These are phyloP conservation scores for Bolboschoenus planiculmis DNA, from an alignment of 176 grass and related monocot genomes.

Conservation along the genomic window DNA sequence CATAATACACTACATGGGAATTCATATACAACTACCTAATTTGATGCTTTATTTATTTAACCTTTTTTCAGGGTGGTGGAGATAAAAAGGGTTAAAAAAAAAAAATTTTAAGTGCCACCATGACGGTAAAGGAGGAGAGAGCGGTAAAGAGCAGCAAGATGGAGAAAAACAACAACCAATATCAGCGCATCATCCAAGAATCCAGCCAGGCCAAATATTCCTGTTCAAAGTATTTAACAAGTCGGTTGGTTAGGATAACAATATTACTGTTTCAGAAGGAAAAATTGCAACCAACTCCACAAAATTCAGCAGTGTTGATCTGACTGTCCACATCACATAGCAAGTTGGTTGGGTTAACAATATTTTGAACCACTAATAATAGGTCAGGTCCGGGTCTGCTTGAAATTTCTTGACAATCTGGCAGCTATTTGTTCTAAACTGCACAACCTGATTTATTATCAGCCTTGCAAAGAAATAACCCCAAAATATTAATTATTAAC, in stretches of 20 bases:
- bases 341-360: background rate
- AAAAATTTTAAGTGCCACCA: conserved; percentile 31
- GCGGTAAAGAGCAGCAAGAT: conserved; percentile 76
- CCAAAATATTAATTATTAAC: background rate
- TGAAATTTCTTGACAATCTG: background rate
- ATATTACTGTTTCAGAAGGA: background rate
- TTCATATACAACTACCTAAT: background rate
- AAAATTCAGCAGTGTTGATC: background rate
- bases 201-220: conserved; percentile 60
- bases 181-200: conserved; percentile 72
- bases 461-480: background rate
- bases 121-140: conserved; percentile 86
- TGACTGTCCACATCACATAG: background rate
- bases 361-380: background rate
- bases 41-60: background rate
- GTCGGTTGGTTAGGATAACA: too few species aligned
- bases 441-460: background rate
- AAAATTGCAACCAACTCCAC: background rate
- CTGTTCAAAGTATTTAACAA: conserved; percentile 20
- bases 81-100: background rate
- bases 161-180: conserved; percentile 75
- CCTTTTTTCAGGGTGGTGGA: background rate
- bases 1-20: background rate
- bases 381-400: background rate
- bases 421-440: background rate